These are phyloP conservation scores for Lactarius hengduanensis DNA, from an alignment of 768 basidiomycete genomes.

Conservation along the genomic window DNA sequence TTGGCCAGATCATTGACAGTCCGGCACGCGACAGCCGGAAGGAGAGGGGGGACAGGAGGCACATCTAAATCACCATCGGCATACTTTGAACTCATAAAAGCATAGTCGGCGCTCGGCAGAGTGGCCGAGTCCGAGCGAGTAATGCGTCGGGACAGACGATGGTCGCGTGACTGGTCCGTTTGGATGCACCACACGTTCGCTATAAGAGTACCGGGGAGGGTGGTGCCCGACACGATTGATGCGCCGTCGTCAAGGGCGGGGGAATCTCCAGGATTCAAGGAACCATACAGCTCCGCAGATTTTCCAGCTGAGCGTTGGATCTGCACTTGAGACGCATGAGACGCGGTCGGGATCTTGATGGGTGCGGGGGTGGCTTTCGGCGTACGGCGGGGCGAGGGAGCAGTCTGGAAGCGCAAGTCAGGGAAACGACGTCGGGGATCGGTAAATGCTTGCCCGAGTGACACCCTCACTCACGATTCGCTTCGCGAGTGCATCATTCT, in stretches of 20 bases:
- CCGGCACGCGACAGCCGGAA: not conserved
- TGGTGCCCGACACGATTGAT: conserved; percentile 22
- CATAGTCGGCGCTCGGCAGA: conserved; percentile 16
- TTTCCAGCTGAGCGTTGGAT: conserved; percentile 17
- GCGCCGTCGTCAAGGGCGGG: conserved; percentile 20
- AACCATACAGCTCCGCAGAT: conserved; percentile 3
- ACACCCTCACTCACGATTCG: not conserved
- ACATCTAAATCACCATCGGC: not conserved
- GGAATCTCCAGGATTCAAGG: conserved; percentile 7
- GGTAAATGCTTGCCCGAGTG: conserved; percentile 3
- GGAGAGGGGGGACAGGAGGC: conserved; percentile 17
- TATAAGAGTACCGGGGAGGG: conserved; percentile 24
- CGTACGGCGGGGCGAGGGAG: conserved; percentile 1
- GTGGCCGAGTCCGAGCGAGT: conserved; percentile 28
- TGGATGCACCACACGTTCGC: conserved; percentile 15
- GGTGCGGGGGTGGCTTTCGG: conserved; percentile 19
- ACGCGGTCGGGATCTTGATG: conserved; percentile 22
- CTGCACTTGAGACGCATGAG: conserved; percentile 10
- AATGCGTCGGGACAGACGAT: conserved; percentile 19
- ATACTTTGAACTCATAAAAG: conserved; percentile 5
- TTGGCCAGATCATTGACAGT: not conserved
- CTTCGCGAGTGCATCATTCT: not conserved
- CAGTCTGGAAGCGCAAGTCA: not conserved
- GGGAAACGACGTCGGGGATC: not conserved
- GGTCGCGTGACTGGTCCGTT: conserved; percentile 14